Conservation (phyloP, 768 basidiomycete genomes). For the Boletellus ananas region DNA sequence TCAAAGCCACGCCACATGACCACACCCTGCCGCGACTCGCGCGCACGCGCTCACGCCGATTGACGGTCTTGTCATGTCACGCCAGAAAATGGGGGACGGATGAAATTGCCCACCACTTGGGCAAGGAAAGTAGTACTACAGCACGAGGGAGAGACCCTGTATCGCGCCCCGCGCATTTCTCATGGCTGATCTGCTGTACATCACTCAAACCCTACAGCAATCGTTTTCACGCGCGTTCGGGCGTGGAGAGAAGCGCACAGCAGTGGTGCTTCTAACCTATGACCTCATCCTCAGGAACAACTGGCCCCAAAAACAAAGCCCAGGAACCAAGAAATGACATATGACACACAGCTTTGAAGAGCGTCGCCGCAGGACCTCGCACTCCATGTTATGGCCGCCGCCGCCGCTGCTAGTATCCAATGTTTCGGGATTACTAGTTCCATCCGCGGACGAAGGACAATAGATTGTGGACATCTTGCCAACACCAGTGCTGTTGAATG, state of each 20-base stretch:
- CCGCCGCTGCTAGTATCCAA: slow-evolving; percentile 61
- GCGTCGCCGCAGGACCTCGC: slow-evolving; percentile 43
- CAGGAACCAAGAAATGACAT: neutral
- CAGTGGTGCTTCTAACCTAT: slow-evolving; percentile 17
- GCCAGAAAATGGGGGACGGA: neutral
- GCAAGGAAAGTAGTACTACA: too few species aligned
- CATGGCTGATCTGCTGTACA: too few species aligned
- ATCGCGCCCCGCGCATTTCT: too few species aligned
- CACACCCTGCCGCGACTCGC: too few species aligned
- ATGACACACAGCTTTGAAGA: slow-evolving; percentile 43
- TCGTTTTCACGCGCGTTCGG: slow-evolving; percentile 3
- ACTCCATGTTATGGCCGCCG: slow-evolving; percentile 38
- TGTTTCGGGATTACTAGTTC: slow-evolving; percentile 19
- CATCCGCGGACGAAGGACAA: neutral
- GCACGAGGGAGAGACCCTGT: too few species aligned
- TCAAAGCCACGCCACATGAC: too few species aligned
- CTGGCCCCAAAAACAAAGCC: slow-evolving; percentile 11
- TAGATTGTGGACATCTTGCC: slow-evolving; percentile 38
- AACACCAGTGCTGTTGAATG: slow-evolving; percentile 55
- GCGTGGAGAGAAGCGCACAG: slow-evolving; percentile 11
- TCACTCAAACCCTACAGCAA: too few species aligned
- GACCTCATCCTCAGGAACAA: slow-evolving; percentile 12
- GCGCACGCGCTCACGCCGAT: neutral
- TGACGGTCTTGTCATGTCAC: neutral
- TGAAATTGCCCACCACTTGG: neutral